phyloP scores from a whole-genome alignment of 129 eudicot species.

The Dittrichia graveolens region DNA sequence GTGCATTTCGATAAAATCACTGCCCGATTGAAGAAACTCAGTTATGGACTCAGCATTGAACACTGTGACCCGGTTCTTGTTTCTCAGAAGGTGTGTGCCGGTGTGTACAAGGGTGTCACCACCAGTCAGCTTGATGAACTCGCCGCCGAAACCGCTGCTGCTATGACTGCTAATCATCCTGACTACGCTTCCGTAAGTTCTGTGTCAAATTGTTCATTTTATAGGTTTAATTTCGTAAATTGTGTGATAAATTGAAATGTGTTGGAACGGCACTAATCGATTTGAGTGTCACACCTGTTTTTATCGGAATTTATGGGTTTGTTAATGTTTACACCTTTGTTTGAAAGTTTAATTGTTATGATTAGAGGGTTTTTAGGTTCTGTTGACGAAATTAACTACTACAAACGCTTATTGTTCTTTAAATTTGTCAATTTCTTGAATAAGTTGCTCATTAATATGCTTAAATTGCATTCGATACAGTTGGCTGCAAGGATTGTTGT shows the following conservation, averaged over 20 bases:
- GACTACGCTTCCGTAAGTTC: conserved; percentile 85
- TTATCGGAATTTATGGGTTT: neutral
- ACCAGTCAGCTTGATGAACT: conserved; percentile 94
- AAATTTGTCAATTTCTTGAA: neutral
- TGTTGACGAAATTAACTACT: neutral
- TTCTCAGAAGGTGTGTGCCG: conserved; percentile 92
- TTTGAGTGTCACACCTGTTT: neutral
- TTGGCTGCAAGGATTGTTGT: conserved; percentile 98
- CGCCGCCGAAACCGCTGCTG: conserved; percentile 98
- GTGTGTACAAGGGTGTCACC: conserved; percentile 93
- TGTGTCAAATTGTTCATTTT: neutral
- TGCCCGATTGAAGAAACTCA: conserved; percentile 87
- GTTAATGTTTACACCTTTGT: neutral
- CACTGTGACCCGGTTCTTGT: conserved; percentile 97
- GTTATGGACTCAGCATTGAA: conserved; percentile 85
- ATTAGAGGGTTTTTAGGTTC: neutral
- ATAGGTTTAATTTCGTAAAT: neutral
- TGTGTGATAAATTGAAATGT: neutral
- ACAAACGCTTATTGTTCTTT: neutral
- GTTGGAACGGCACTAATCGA: neutral
- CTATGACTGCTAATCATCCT: conserved; percentile 93
- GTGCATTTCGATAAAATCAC: conserved; percentile 96
- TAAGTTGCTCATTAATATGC: neutral
- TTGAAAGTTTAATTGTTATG: neutral
- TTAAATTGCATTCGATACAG: conserved; percentile 38